Evolutionary conservation across 78 protist genomes (phyloP), one percentile per base, ranked within the genome.

Genomic region (Dictyostelium firmibasis): DNA sequence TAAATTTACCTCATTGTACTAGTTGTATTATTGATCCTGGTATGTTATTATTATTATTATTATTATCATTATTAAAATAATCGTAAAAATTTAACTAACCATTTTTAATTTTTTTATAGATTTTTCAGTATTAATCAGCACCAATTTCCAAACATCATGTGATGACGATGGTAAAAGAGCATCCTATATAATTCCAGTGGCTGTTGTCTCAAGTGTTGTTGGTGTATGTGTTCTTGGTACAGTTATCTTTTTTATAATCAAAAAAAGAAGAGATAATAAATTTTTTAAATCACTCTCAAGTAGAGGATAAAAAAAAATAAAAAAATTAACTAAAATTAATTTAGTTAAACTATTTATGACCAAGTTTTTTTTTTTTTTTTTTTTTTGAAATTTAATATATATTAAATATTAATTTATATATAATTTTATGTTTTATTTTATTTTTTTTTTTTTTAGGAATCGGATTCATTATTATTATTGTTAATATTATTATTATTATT

Each of bases 21-120:
- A 33, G 25, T 18, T 47, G 72, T 77, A 18, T 33, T 10, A 27
- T 86, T 29, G 92, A 86, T 77, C 92, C 92, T 29, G 92, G 74
- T 64, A 64, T 16, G 31, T 69, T 10, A 25, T 10, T 11, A 29
- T 69, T 27, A 27, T 27, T 2, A 69, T 27, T 69, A 10, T n/a
- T 69, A 29, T 3, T 8, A 20, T 64, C 8, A 64, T 64, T 64
- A 9, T 64, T 7, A 20, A 64, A 64, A n/a, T n/a, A n/a, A n/a
- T n/a, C n/a, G n/a, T n/a, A n/a, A n/a, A n/a, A n/a, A n/a, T n/a
- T n/a, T n/a, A n/a, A n/a, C n/a, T n/a, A n/a, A n/a, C n/a, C n/a
- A n/a, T n/a, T n/a, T n/a, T n/a, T n/a, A n/a, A n/a, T n/a, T n/a
- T n/a, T n/a, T n/a, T n/a, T 18, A 57, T n/a, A 62, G 70, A 86